Evolutionary conservation across 352 stramenopile species (phyloP).

Genomic region (Pythium myriotylum): DNA sequence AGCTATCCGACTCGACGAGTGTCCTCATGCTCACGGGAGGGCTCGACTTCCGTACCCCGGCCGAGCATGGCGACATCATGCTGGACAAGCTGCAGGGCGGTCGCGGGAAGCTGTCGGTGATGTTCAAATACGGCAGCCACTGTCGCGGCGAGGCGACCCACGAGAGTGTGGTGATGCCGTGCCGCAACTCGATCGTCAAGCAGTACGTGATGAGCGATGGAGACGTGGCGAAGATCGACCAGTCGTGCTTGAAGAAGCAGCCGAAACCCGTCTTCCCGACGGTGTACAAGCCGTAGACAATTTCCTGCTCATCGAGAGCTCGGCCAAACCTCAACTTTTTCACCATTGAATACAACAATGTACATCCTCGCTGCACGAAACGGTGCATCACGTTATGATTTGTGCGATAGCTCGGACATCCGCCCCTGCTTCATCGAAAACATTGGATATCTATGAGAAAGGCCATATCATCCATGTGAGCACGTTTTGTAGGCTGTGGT

Average conservation of each 20-base stretch:
- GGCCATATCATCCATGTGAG: no score
- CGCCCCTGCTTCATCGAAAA: slow-evolving; percentile 9
- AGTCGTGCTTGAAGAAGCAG: slow-evolving; percentile 24
- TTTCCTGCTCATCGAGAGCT: no score
- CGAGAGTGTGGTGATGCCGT: slow-evolving; percentile 12
- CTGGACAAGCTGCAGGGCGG: slow-evolving; percentile 20
- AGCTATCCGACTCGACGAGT: slow-evolving; percentile 28
- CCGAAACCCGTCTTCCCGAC: background rate
- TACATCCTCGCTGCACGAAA: no score
- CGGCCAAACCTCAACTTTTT: no score
- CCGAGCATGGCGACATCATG: slow-evolving; percentile 24
- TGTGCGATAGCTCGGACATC: background rate
- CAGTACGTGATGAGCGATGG: slow-evolving; percentile 23
- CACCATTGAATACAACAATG: no score
- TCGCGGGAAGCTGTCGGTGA: slow-evolving; percentile 23
- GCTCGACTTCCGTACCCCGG: slow-evolving; percentile 34
- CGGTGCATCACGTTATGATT: background rate
- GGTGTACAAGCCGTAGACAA: no score
- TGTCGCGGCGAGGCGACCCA: slow-evolving; percentile 17
- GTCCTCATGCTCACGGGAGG: slow-evolving; percentile 38
- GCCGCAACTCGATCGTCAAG: slow-evolving; percentile 22
- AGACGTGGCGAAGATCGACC: slow-evolving; percentile 27
- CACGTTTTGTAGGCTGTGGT: no score
- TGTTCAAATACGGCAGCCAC: slow-evolving; percentile 33
- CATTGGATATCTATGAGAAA: slow-evolving; percentile 11